Conservation (phyloP, 495 filamentous ascomycete species). For the Pseudoneurospora amorphoporcata region DNA sequence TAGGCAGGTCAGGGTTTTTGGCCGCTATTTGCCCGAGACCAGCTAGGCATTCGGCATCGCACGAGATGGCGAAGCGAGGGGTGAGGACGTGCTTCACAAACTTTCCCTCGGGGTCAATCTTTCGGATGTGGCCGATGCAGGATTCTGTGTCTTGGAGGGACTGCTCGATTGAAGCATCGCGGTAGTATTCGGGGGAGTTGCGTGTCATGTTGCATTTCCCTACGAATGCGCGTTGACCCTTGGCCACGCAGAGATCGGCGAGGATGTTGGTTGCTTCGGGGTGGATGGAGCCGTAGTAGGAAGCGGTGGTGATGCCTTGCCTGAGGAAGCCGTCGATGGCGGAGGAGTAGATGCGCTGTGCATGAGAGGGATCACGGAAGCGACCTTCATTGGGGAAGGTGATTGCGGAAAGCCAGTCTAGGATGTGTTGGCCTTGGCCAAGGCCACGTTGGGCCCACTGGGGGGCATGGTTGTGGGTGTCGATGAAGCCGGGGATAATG, state of each 20-base stretch:
- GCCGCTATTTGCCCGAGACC: conserved; percentile 43
- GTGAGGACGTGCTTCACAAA: conserved; percentile 51
- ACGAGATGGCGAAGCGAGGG: conserved; percentile 54
- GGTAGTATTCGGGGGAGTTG: conserved; percentile 49
- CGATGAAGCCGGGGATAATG: conserved; percentile 51
- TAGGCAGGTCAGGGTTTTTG: conserved; percentile 41
- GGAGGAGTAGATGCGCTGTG: conserved; percentile 38
- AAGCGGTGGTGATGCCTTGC: conserved; percentile 56
- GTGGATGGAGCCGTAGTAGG: conserved; percentile 55
- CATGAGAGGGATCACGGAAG: conserved; percentile 44
- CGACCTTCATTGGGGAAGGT: conserved; percentile 56
- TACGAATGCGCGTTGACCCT: conserved; percentile 53
- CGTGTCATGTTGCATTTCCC: conserved; percentile 60
- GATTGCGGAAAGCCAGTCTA: conserved; percentile 49
- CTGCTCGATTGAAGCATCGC: conserved; percentile 36
- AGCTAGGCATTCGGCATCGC: conserved; percentile 39
- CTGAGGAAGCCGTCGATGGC: conserved; percentile 48
- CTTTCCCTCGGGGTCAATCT: conserved; percentile 27
- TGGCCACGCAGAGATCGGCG: conserved; percentile 44
- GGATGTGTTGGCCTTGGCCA: conserved; percentile 45
- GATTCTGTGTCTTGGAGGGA: conserved; percentile 43
- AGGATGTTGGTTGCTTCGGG: conserved; percentile 47
- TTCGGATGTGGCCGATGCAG: conserved; percentile 39
- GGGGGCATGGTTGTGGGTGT: conserved; percentile 57
- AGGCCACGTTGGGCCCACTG: conserved; percentile 53